Percentiles rank a stretch among this genome's conserved stretches.
phyloP scores from a whole-genome alignment of 176 grass and related monocot species.

The Triticum monococcum region DNA sequence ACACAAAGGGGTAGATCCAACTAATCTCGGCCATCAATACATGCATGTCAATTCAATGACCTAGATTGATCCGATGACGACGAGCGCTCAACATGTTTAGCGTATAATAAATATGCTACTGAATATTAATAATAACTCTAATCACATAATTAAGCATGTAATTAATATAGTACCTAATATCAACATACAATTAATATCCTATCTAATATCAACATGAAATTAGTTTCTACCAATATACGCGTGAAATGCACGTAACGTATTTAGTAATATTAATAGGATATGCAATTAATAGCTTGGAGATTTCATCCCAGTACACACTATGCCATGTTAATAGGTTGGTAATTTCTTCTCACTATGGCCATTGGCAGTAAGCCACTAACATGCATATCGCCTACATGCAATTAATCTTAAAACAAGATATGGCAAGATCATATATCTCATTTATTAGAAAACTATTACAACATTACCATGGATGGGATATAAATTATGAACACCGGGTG shows the following conservation, averaged over 20 bases:
- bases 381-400: background rate
- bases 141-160: too few relatives aligned
- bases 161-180: too few relatives aligned
- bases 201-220: too few relatives aligned
- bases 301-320: background rate
- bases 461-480: background rate
- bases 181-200: too few relatives aligned
- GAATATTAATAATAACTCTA: too few relatives aligned
- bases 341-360: background rate
- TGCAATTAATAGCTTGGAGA: background rate
- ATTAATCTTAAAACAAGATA: background rate
- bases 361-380: background rate
- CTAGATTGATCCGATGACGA: too few relatives aligned
- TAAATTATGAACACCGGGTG: background rate
- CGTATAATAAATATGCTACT: too few relatives aligned
- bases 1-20: too few relatives aligned
- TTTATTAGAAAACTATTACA: background rate
- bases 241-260: fast-evolving
- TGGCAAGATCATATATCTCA: background rate
- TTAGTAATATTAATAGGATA: background rate
- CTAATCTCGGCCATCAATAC: too few relatives aligned
- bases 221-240: too few relatives aligned
- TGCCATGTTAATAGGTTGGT: background rate
- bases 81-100: too few relatives aligned
- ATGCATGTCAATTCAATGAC: too few relatives aligned